Evolutionary conservation across 2,329 filamentous ascomycete species (phyloP), one percentile per base, ranked within the genome.

Genomic region (Claviceps paspali): DNA sequence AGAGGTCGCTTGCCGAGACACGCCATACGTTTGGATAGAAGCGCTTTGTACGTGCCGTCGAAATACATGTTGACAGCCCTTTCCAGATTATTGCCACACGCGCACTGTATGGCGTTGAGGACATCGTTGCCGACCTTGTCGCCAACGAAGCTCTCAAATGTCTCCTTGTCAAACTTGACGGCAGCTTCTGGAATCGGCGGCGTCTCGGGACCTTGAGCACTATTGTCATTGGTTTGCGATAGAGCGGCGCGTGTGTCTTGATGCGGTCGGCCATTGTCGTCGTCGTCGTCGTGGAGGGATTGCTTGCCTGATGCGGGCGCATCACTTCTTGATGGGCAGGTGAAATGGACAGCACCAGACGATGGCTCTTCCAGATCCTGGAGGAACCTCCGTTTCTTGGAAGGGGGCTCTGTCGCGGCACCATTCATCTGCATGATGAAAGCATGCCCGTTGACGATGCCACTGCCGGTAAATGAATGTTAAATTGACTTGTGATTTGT

Each of bases 41-140:
- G 53, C 8, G 59, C 65, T 49, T 72, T 75, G 67, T 76, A 80
- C 4, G 76, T 79, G 15, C 75, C 76, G 43, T 82, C 77, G 43
- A 79, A 72, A 49, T 77, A 82, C 70, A 79, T 79, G 41, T 79
- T 79, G 39, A 79, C 68, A 6, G 76, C 76, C 42, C 65, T 63
- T 48, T 79, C 70, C 12, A 80, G 61, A 42, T 76, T 64, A 37
- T 70, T 60, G 18, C 67, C 67, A 38, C 74, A 78, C 30, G 64
- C 62, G 7, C 65, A 57, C n/a, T 62, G 62, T 15, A 82, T 64
- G 4, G 63, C 52, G 6, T 57, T 55, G 34, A 80, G 48, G 1
- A 64, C 55, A 18, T 71, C 61, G 0, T 60, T 41, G 6, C 61
- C 52, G 15, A 81, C 61, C 36, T 68, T 68, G 40, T 70, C 66